Conservation (phyloP, 768 basidiomycete genomes). For the Suillus paluster region DNA sequence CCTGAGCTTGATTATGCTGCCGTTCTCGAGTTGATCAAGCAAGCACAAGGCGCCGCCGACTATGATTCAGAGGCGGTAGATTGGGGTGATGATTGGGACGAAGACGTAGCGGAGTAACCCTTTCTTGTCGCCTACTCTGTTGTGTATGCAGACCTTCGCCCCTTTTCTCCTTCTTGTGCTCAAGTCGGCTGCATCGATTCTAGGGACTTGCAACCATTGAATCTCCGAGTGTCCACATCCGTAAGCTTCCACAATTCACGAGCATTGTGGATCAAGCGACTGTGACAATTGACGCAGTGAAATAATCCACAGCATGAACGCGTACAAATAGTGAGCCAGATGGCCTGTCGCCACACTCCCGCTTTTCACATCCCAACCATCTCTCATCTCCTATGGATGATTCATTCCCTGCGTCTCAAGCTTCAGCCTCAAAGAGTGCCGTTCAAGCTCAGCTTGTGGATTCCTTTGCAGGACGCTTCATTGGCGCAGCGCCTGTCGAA, state of each 20-base stretch:
- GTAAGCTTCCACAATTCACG: background rate
- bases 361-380: background rate
- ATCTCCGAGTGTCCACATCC: background rate
- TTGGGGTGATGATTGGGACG: slow-evolving; percentile 37
- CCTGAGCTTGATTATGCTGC: slow-evolving; percentile 19
- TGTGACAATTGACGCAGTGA: background rate
- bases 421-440: background rate
- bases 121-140: background rate
- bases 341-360: background rate
- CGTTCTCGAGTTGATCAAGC: slow-evolving; percentile 29
- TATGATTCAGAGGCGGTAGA: slow-evolving; percentile 30
- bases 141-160: background rate
- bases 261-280: background rate
- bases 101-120: slow-evolving; percentile 13
- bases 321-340: background rate
- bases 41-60: slow-evolving; percentile 27
- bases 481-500: background rate
- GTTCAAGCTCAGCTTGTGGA: background rate
- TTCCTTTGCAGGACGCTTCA: background rate
- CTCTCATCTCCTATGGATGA: background rate
- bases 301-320: background rate
- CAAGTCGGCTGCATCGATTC: background rate
- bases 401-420: background rate
- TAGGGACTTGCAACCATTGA: background rate
- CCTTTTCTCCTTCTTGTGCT: background rate